These are phyloP conservation scores for Beauveria brongniartii DNA, from an alignment of 2,329 filamentous ascomycete genomes.

Conservation along the genomic window DNA sequence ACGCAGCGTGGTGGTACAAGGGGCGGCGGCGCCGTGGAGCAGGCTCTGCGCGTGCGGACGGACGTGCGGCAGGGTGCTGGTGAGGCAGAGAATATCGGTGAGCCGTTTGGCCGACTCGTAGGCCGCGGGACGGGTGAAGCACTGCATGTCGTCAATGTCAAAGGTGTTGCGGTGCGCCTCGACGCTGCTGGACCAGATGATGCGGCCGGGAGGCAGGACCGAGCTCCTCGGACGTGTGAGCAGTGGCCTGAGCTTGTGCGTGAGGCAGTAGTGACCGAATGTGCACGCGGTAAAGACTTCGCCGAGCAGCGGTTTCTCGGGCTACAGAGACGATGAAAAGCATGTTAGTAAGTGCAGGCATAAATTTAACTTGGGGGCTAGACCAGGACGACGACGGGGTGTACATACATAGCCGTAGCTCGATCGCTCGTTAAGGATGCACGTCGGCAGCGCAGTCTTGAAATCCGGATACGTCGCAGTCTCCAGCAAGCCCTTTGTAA, in stretches of 20 bases:
- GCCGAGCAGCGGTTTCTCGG: constrained; percentile 53
- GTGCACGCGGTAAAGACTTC: constrained; percentile 86
- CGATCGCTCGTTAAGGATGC: constrained; percentile 32
- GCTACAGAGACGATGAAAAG: constrained; percentile 28
- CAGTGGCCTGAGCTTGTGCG: constrained; percentile 70
- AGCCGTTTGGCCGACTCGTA: constrained; percentile 88
- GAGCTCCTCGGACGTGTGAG: constrained; percentile 42
- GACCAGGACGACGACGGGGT: neutral
- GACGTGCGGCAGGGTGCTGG: constrained; percentile 57
- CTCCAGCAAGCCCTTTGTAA: constrained; percentile 55
- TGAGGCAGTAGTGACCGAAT: constrained; percentile 90
- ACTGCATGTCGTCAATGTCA: constrained; percentile 66
- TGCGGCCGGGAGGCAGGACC: constrained; percentile 45
- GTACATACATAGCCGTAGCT: constrained; percentile 26
- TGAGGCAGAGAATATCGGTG: constrained; percentile 75
- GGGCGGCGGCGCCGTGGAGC: constrained; percentile 31
- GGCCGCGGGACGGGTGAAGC: constrained; percentile 49
- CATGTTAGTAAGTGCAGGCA: neutral
- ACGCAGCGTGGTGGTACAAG: constrained; percentile 12
- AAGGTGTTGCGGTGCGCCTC: constrained; percentile 55
- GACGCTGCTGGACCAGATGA: constrained; percentile 83
- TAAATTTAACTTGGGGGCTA: neutral
- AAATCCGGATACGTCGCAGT: constrained; percentile 69
- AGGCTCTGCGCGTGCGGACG: constrained; percentile 49
- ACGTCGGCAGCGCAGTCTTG: constrained; percentile 54